phyloP scores from a whole-genome alignment of 208 protist species.

The Leishmania braziliensis region DNA sequence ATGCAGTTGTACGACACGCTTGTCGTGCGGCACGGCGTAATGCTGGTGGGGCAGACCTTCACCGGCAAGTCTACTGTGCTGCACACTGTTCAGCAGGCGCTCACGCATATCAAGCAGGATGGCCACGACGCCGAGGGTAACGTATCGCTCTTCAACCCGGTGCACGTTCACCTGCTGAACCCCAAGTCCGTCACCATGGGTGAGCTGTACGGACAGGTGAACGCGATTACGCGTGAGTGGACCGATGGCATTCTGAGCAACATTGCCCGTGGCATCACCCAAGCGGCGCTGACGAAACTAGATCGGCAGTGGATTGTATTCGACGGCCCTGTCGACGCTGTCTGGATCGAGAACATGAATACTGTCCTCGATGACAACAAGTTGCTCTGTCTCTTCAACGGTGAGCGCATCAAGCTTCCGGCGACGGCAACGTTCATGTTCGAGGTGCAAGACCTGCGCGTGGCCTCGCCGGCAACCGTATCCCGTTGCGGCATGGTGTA shows the following conservation, averaged over 20 bases:
- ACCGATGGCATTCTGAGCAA: conserved; percentile 96
- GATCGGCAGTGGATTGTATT: conserved; percentile 97
- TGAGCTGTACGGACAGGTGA: conserved; percentile 97
- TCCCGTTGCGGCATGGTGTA: conserved; percentile 99
- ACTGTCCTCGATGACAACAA: conserved; percentile 99
- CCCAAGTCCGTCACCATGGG: conserved; percentile 97
- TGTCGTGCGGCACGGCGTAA: conserved; percentile 93
- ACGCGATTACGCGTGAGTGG: conserved; percentile 97
- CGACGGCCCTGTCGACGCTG: conserved; percentile 98
- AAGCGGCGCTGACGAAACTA: conserved; percentile 58
- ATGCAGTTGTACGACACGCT: conserved; percentile 96
- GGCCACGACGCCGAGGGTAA: conserved; percentile 70
- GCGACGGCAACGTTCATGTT: conserved; percentile 96
- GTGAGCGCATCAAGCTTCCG: conserved; percentile 97
- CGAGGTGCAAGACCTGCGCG: conserved; percentile 97
- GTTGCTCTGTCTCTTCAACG: conserved; percentile 97
- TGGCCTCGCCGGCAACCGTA: conserved; percentile 98
- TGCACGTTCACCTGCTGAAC: conserved; percentile 90
- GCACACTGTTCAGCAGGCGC: conserved; percentile 72
- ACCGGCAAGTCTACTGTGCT: conserved; percentile 93
- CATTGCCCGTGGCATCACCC: conserved; percentile 89
- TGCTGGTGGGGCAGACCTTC: conserved; percentile 96
- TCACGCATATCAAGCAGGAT: conserved; percentile 81
- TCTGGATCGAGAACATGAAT: conserved; percentile 99
- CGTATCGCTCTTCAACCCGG: conserved; percentile 79